phyloP scores from a whole-genome alignment of 2,329 filamentous ascomycete species.

The Colletotrichum tamarilloi region DNA sequence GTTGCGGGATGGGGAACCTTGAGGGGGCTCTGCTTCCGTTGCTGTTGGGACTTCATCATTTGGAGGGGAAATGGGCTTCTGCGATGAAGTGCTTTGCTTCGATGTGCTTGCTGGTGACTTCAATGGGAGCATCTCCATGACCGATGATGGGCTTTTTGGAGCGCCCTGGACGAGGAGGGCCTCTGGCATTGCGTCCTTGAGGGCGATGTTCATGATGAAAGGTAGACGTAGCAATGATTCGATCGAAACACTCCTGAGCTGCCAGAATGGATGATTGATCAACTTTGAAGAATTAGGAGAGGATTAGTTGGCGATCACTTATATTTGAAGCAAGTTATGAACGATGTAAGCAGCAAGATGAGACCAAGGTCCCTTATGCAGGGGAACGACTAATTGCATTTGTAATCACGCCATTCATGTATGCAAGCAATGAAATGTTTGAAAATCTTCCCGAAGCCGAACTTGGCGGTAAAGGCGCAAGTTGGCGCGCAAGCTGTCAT shows the following conservation, averaged over 20 bases:
- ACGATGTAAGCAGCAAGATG: background rate
- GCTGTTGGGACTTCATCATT: background rate
- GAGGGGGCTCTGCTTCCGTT: background rate
- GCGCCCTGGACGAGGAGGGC: background rate
- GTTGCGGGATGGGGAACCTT: background rate
- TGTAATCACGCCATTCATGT: background rate
- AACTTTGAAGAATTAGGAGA: background rate
- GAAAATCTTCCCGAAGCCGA: background rate
- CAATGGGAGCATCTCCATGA: conserved; percentile 6
- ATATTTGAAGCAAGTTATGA: background rate
- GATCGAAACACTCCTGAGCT: no score
- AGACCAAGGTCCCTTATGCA: background rate
- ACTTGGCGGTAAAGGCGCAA: background rate
- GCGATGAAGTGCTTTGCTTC: background rate
- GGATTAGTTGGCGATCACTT: background rate
- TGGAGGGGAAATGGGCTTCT: background rate
- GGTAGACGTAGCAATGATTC: no score
- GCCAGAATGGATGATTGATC: no score
- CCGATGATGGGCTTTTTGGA: background rate
- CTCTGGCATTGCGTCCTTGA: conserved; percentile 9
- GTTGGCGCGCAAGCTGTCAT: conserved; percentile 13
- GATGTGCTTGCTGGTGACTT: background rate
- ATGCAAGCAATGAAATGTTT: background rate
- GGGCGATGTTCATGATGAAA: background rate
- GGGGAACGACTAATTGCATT: background rate